phyloP scores from a whole-genome alignment of 306 rosid genomes.

The Dalbergia cochinchinensis region DNA sequence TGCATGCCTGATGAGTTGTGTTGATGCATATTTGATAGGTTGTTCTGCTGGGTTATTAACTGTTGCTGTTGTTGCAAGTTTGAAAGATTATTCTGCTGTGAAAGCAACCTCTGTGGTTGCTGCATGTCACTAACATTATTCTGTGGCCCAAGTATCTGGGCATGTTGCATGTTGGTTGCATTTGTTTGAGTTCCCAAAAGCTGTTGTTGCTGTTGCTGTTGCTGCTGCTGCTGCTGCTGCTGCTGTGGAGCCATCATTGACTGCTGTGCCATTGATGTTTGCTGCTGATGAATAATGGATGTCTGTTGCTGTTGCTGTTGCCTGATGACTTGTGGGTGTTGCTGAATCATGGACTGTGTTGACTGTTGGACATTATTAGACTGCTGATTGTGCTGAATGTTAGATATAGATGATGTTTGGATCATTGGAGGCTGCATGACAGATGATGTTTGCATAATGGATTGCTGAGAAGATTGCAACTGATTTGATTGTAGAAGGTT shows the following conservation, averaged over 20 bases:
- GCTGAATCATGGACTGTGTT: constrained; percentile 84
- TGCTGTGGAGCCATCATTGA: constrained; percentile 72
- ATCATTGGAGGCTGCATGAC: constrained; percentile 73
- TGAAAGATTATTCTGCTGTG: constrained; percentile 82
- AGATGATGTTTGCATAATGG: constrained; percentile 76
- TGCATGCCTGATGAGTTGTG: constrained; percentile 92
- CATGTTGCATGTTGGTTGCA: constrained; percentile 77
- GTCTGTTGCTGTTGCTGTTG: constrained; percentile 86
- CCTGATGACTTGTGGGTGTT: constrained; percentile 88
- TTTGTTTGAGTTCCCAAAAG: constrained; percentile 76
- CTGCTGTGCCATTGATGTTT: constrained; percentile 72
- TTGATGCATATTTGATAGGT: constrained; percentile 81
- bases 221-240: constrained; percentile 77
- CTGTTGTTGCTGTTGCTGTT: constrained; percentile 61
- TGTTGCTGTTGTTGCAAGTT: constrained; percentile 77
- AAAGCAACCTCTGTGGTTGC: constrained; percentile 77
- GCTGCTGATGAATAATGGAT: constrained; percentile 75
- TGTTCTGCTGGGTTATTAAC: constrained; percentile 83
- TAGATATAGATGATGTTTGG: constrained; percentile 66
- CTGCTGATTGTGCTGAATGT: constrained; percentile 84
- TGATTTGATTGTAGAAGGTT: constrained; percentile 81
- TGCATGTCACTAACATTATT: constrained; percentile 84
- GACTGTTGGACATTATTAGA: constrained; percentile 75
- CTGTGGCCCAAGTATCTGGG: constrained; percentile 72
- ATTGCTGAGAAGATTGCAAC: constrained; percentile 87